Conservation (phyloP, 2,329 filamentous ascomycete species). For the Penicillium sp. region DNA sequence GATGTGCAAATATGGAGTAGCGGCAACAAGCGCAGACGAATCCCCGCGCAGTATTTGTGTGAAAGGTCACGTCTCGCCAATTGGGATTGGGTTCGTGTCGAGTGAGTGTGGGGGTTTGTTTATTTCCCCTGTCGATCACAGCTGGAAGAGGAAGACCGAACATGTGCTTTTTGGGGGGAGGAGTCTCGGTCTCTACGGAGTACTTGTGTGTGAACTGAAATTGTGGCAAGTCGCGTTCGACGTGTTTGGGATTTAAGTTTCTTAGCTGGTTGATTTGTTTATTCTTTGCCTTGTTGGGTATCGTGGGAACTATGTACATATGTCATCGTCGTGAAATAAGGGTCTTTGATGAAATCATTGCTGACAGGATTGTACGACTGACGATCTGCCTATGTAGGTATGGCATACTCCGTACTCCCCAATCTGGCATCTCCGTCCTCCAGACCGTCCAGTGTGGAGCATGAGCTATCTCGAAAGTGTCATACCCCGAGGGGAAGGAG, state of each 20-base stretch:
- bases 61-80: neutral
- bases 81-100: conserved; percentile 1
- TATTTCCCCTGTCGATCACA: conserved; percentile 27
- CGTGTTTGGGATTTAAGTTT: conserved; percentile 5
- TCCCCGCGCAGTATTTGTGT: neutral
- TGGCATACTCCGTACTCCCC: neutral
- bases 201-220: neutral
- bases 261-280: neutral
- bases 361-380: neutral
- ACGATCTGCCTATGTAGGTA: neutral
- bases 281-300: conserved; percentile 1
- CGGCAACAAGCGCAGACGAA: neutral
- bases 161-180: neutral
- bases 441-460: neutral
- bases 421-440: neutral
- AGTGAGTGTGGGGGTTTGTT: conserved; percentile 3
- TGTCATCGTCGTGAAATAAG: neutral
- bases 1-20: conserved; percentile 1
- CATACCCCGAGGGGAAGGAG: neutral
- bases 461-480: neutral
- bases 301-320: neutral
- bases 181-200: neutral
- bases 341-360: neutral
- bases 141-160: conserved; percentile 7
- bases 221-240: conserved; percentile 4